Evolutionary conservation across 2,329 filamentous ascomycete species (phyloP).

Genomic region (Aspergillus fumigatus): DNA sequence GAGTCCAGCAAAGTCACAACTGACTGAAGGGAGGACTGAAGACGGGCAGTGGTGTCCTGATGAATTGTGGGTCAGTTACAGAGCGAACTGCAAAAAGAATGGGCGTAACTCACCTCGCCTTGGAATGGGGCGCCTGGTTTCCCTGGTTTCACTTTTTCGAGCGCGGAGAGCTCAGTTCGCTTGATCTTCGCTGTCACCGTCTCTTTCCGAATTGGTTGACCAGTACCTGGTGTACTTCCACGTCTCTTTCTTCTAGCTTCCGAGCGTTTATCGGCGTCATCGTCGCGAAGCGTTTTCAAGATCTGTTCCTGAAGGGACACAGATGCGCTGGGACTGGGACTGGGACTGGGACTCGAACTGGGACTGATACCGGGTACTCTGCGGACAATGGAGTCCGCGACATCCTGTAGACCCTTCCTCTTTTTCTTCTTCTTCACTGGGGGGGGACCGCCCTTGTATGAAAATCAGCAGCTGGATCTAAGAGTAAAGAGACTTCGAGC

Average conservation of each 20-base stretch:
- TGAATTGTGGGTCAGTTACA: background rate
- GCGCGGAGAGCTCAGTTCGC: background rate
- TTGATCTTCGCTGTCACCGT: background rate
- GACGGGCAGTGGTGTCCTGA: background rate
- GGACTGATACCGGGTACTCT: background rate
- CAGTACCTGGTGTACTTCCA: background rate
- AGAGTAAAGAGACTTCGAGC: background rate
- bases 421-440: background rate
- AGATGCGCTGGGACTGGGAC: background rate
- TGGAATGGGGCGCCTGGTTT: background rate
- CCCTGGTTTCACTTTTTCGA: background rate
- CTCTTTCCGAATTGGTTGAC: background rate
- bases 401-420: background rate
- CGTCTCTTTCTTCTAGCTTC: background rate
- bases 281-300: background rate
- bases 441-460: background rate
- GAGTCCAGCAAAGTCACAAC: background rate
- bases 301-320: background rate
- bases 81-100: background rate
- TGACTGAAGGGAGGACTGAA: constrained; percentile 4
- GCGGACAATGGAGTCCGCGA: background rate
- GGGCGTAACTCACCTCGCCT: background rate
- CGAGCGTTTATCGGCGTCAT: background rate
- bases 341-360: too few relatives aligned
- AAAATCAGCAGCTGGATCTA: background rate